Base-by-base conservation (phyloP, 768 basidiomycete species). In the Lactarius evosmus region DNA sequence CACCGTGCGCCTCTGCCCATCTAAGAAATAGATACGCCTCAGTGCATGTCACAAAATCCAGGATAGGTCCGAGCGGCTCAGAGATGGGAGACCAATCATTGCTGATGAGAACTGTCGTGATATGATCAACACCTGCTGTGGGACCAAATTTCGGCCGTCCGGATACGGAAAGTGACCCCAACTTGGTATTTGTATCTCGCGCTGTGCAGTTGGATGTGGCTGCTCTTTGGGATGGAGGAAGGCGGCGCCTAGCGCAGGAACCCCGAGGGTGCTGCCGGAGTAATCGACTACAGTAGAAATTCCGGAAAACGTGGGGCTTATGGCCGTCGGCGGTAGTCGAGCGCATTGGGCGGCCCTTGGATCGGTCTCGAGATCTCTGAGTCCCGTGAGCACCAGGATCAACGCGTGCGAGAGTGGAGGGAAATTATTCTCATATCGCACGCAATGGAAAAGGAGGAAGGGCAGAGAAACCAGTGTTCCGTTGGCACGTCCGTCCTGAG, bases 331-430 rank as follows among this genome's bases (percentile, higher is more conserved):
- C 29, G n/a, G 38, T 7, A 11, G n/a, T 22, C 30, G n/a, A 12
- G 25, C 41, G 27, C n/a, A n/a, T n/a, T n/a, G n/a, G n/a, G n/a
- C n/a, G n/a, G n/a, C n/a, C n/a, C n/a, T n/a, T n/a, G n/a, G n/a
- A n/a, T n/a, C n/a, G n/a, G 17, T 8, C 14, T 22, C 29, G 25
- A 34, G 7, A 25, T 36, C 22, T 25, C 29, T 54, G 33, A 34
- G 60, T 41, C 33, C 52, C 2, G 41, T 55, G 40, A 54, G 56
- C 6, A 57, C 62, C 25, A 63, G 9, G 25, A 58, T 38, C 30
- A 59, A 12, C 11, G 32, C 62, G 9, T 58, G 56, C 8, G 62
- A 63, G 32, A 58, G 32, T n/a, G n/a, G n/a, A n/a, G n/a, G n/a
- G n/a, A n/a, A n/a, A n/a, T n/a, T n/a, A n/a, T n/a, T n/a, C n/a